A percentile compares a stretch with the other conserved stretches of the same genome.
These are phyloP conservation scores for Rhinocladiella mackenziei DNA, from an alignment of 2,329 filamentous ascomycete genomes.

Conservation along the genomic window DNA sequence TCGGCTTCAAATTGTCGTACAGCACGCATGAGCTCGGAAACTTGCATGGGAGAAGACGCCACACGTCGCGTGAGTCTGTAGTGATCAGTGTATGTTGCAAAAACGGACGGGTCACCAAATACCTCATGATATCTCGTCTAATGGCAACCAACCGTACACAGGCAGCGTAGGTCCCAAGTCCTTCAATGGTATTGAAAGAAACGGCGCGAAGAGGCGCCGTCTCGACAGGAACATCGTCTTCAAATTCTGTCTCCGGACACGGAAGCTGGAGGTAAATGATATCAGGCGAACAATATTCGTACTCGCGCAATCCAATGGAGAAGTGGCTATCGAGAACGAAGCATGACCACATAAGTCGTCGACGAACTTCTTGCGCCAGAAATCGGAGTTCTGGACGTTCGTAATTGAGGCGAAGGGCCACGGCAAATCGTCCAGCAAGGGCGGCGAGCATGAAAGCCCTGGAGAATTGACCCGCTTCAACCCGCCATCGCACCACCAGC, in stretches of 20 bases:
- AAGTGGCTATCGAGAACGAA: slow-evolving; percentile 49
- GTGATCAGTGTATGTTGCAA: background rate
- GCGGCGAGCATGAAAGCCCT: slow-evolving; percentile 24
- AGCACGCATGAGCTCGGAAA: slow-evolving; percentile 10
- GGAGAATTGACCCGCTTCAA: slow-evolving; percentile 18
- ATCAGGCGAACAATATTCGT: slow-evolving; percentile 46
- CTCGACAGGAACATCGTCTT: slow-evolving; percentile 31
- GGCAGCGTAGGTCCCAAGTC: slow-evolving; percentile 16
- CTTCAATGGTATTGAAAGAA: slow-evolving; percentile 10
- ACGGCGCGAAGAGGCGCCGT: slow-evolving; percentile 20
- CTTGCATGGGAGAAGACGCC: slow-evolving; percentile 6
- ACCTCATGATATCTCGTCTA: slow-evolving; percentile 19
- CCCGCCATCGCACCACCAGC: slow-evolving; percentile 18
- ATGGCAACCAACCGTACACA: slow-evolving; percentile 15
- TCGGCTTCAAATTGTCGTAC: slow-evolving; percentile 16
- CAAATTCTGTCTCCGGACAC: slow-evolving; percentile 51
- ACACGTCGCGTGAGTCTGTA: slow-evolving; percentile 15
- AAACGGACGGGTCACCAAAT: background rate
- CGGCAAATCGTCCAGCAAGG: slow-evolving; percentile 37
- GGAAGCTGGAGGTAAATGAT: slow-evolving; percentile 47
- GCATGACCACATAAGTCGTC: slow-evolving; percentile 49
- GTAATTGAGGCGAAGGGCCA: slow-evolving; percentile 49
- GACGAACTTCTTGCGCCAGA: slow-evolving; percentile 43
- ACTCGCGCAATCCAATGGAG: slow-evolving; percentile 47
- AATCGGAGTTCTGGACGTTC: slow-evolving; percentile 46